phyloP scores from a whole-genome alignment of 129 eudicot genomes.

The Oenanthe sinensis region DNA sequence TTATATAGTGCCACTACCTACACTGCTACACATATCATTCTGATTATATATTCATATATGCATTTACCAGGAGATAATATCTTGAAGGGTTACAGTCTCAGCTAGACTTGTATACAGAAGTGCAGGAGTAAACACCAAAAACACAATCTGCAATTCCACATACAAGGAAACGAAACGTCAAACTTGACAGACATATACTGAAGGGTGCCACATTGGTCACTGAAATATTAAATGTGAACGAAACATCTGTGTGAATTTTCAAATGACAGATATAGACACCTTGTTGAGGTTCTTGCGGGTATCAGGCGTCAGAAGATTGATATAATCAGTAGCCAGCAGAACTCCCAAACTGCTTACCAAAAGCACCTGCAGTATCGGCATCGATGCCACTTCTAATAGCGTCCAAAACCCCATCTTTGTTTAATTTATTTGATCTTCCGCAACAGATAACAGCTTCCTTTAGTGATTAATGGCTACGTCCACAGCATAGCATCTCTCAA shows the following conservation, averaged over 20 bases:
- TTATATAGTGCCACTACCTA: not conserved
- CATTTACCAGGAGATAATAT: constrained; percentile 66
- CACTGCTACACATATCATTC: not conserved
- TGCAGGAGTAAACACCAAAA: constrained; percentile 67
- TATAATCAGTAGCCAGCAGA: constrained; percentile 41
- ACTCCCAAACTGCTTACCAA: constrained; percentile 33
- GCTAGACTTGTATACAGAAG: constrained; percentile 69
- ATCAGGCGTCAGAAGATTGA: constrained; percentile 34
- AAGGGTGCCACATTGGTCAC: not conserved
- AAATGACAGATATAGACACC: constrained; percentile 8
- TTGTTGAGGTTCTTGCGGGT: constrained; percentile 40
- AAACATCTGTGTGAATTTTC: not conserved
- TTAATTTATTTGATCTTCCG: not conserved
- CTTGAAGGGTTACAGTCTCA: constrained; percentile 60
- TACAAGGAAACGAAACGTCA: not conserved
- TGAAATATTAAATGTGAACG: not conserved
- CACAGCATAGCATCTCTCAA: not conserved
- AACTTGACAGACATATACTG: not conserved
- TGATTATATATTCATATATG: not conserved
- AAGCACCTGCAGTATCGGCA: constrained; percentile 47
- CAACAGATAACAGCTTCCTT: not conserved
- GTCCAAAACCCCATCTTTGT: constrained; percentile 39
- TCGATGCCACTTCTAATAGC: constrained; percentile 38
- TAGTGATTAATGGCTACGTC: not conserved
- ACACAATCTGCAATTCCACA: constrained; percentile 50